These are phyloP conservation scores for Forsythia suspensa DNA, from an alignment of 257 asterid species.

Conservation along the genomic window DNA sequence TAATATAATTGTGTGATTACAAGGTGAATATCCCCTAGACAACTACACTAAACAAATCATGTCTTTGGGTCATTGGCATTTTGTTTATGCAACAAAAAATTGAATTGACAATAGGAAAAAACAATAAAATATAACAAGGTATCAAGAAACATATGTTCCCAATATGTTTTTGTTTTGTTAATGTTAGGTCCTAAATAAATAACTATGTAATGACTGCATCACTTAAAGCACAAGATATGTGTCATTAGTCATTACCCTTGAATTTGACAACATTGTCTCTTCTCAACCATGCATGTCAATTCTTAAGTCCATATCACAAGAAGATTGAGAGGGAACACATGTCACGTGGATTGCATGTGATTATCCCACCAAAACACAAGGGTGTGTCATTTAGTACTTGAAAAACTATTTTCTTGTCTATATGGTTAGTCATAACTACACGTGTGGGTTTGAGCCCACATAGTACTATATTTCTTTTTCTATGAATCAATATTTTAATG, in stretches of 20 bases:
- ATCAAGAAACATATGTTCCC: conserved; percentile 28
- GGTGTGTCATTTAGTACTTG: conserved; percentile 12
- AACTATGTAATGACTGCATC: conserved; percentile 30
- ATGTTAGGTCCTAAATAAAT: conserved; percentile 25
- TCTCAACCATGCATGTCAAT: conserved; percentile 3
- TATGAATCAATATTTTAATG: too few species aligned
- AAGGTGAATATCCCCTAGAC: neutral
- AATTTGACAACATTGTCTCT: conserved; percentile 35
- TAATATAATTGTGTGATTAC: neutral
- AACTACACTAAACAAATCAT: neutral
- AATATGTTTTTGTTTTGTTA: conserved; percentile 22
- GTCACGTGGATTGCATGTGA: conserved; percentile 43
- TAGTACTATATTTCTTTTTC: neutral
- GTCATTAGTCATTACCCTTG: neutral
- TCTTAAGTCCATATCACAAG: conserved; percentile 11
- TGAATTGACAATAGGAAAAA: neutral
- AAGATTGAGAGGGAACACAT: conserved; percentile 32
- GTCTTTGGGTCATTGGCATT: neutral
- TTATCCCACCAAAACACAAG: conserved; percentile 21
- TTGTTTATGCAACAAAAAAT: neutral
- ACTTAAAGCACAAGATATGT: conserved; percentile 36
- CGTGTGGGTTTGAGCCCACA: conserved; percentile 27
- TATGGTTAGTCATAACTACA: neutral
- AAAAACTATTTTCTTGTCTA: neutral
- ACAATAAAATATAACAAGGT: neutral